Conservation (phyloP, 2,329 filamentous ascomycete species). For the Monosporascus sp. region DNA sequence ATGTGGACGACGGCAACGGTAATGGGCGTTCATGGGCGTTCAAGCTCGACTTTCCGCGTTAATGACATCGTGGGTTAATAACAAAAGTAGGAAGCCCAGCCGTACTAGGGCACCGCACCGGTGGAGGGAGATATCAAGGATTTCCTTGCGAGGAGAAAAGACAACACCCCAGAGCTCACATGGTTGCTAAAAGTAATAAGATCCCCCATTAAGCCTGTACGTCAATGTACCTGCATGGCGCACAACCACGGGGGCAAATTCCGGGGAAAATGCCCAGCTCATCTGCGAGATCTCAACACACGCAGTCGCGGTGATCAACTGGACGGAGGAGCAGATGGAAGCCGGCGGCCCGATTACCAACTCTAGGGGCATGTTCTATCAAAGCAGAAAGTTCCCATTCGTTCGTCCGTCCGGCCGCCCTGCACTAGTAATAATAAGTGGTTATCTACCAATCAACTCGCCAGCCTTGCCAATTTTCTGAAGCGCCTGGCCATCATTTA, state of each 20-base stretch:
- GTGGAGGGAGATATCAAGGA: background rate
- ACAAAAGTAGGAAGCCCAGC: no score
- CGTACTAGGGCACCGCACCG: background rate
- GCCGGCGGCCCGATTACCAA: background rate
- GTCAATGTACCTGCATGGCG: background rate
- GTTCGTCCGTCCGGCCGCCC: no score
- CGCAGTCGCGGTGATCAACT: background rate
- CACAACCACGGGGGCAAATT: background rate
- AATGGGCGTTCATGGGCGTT: background rate
- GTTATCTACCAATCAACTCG: background rate
- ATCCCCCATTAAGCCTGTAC: background rate
- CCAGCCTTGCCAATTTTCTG: background rate
- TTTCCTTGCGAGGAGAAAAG: background rate
- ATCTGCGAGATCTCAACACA: background rate
- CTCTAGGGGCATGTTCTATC: no score
- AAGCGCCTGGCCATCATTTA: background rate
- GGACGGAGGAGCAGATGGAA: background rate
- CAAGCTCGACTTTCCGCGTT: background rate
- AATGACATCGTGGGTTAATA: background rate
- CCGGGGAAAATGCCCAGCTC: background rate
- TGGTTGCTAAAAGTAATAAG: background rate
- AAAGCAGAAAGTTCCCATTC: no score
- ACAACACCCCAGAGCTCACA: background rate
- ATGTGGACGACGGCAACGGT: background rate
- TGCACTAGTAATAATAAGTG: no score